Percentiles rank a stretch among this genome's conserved stretches.
phyloP scores from a whole-genome alignment of 1,284 basidiomycete species.

The Sphaerobolus stellatus region DNA sequence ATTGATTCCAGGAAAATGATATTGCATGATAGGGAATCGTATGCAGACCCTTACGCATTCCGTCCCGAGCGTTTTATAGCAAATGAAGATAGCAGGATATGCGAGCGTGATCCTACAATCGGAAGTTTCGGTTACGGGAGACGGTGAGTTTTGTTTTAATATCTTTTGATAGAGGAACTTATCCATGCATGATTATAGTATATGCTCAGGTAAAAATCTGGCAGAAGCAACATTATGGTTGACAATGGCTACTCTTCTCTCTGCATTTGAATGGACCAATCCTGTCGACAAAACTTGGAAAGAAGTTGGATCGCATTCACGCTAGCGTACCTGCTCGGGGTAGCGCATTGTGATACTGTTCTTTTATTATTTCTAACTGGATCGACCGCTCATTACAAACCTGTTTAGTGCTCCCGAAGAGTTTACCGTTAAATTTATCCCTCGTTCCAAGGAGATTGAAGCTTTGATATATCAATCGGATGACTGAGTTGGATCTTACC shows the following conservation, averaged over 20 bases:
- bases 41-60: conserved; percentile 24
- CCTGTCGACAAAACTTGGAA: no score
- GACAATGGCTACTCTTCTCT: background rate
- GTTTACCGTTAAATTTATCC: no score
- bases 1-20: conserved; percentile 26
- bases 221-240: background rate
- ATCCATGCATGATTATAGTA: background rate
- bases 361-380: no score
- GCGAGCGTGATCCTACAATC: background rate
- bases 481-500: no score
- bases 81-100: background rate
- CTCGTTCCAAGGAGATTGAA: no score
- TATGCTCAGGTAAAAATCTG: background rate
- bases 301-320: no score
- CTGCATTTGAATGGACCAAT: background rate
- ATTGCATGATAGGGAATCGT: conserved; percentile 21
- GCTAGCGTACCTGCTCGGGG: no score
- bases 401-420: no score
- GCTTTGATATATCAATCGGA: no score
- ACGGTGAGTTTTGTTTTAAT: background rate
- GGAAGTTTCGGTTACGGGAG: background rate
- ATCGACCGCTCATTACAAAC: no score
- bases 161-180: background rate
- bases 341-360: no score
- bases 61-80: conserved; percentile 24